These are phyloP conservation scores for Verticillium nubilum DNA, from an alignment of 2,329 filamentous ascomycete species.

Conservation along the genomic window DNA sequence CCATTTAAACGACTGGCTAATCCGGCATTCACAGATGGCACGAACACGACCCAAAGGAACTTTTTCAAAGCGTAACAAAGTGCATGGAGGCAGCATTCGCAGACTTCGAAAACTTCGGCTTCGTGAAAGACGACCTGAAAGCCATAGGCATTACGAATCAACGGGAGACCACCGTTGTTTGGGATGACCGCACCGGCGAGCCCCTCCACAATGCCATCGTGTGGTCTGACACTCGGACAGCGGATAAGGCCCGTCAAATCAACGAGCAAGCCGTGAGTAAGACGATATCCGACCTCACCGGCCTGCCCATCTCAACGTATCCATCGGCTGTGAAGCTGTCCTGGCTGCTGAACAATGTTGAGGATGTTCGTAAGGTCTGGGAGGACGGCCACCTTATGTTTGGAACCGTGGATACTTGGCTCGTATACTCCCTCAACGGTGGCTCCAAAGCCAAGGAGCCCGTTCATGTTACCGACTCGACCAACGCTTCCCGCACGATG, in stretches of 20 bases:
- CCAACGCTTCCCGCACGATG: constrained; percentile 88
- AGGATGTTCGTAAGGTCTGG: constrained; percentile 67
- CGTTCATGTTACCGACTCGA: constrained; percentile 77
- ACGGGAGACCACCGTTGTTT: constrained; percentile 80
- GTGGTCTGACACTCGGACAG: constrained; percentile 83
- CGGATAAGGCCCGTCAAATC: constrained; percentile 63
- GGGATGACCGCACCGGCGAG: constrained; percentile 76
- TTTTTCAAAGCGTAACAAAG: constrained; percentile 67
- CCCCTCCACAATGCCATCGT: constrained; percentile 80
- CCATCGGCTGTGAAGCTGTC: constrained; percentile 80
- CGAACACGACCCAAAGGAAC: constrained; percentile 77
- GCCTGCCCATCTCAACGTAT: constrained; percentile 82
- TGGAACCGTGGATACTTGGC: constrained; percentile 84
- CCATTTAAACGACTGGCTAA: neutral
- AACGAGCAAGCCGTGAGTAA: constrained; percentile 19
- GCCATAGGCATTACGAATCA: constrained; percentile 86
- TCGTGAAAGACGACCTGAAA: constrained; percentile 63
- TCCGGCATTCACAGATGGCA: constrained; percentile 60
- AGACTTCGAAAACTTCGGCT: constrained; percentile 65
- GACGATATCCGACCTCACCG: constrained; percentile 51
- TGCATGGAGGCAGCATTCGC: constrained; percentile 75
- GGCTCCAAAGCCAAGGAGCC: constrained; percentile 50
- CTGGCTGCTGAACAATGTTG: constrained; percentile 72
- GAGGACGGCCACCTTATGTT: constrained; percentile 72
- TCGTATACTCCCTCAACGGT: constrained; percentile 80